A percentile compares a stretch with the other conserved stretches of the same genome.
These are phyloP conservation scores for Colletotrichum filicis DNA, from an alignment of 2,329 filamentous ascomycete species.

Conservation along the genomic window DNA sequence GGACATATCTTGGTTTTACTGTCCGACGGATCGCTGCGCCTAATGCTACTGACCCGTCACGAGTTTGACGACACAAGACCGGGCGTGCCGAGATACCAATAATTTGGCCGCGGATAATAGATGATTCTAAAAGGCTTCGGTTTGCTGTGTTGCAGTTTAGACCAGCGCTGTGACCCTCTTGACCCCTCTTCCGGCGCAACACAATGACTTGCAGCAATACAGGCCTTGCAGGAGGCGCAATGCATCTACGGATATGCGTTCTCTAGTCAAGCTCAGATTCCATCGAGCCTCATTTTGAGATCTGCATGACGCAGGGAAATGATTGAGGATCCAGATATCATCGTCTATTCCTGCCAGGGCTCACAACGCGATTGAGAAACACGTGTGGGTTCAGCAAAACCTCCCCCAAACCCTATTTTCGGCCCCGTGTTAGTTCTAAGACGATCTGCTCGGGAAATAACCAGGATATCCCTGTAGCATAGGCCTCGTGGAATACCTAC, in stretches of 20 bases:
- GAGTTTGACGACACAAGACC: background rate
- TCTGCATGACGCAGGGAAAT: background rate
- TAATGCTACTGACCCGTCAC: background rate
- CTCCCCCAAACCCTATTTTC: background rate
- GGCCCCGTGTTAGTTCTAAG: background rate
- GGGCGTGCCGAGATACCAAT: background rate
- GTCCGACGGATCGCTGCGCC: background rate
- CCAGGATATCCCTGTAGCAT: background rate
- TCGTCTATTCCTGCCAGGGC: background rate
- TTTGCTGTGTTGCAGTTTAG: background rate
- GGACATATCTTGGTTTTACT: background rate
- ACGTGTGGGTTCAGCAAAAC: constrained; percentile 4
- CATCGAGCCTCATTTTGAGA: background rate
- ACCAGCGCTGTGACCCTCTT: background rate
- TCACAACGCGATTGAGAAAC: background rate
- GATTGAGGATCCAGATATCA: background rate
- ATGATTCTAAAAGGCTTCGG: background rate
- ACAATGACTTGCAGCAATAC: constrained; percentile 27
- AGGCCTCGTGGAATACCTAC: background rate
- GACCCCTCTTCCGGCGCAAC: constrained; percentile 17
- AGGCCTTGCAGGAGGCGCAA: background rate
- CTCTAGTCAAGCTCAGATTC: background rate
- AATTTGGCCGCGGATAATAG: too few relatives aligned
- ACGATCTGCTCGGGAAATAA: background rate
- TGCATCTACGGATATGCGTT: background rate